Evolutionary conservation across 2,329 filamentous ascomycete genomes (phyloP).

Genomic region (Claviceps africana): DNA sequence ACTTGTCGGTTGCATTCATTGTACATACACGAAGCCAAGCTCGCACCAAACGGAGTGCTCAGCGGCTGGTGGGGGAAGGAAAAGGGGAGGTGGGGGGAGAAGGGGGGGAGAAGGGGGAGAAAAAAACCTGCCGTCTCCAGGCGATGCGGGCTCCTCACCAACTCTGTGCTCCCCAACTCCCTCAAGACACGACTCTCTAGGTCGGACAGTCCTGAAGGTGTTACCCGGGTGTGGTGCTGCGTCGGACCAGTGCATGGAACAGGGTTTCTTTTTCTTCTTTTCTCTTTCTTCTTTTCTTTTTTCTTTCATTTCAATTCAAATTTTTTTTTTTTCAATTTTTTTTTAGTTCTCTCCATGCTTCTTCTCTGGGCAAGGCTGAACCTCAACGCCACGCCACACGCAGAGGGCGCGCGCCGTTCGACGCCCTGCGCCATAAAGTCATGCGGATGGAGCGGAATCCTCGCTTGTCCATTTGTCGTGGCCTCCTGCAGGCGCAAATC

Average conservation of each 20-base stretch:
- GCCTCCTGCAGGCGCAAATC: background rate
- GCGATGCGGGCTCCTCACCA: background rate
- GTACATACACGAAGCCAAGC: too few relatives aligned
- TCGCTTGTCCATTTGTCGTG: background rate
- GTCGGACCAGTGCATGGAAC: background rate
- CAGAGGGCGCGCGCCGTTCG: background rate
- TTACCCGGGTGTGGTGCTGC: background rate
- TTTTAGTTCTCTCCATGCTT: too few relatives aligned
- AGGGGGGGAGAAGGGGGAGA: background rate
- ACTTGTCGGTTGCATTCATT: background rate
- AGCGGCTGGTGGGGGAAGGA: too few relatives aligned
- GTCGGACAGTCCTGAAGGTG: background rate
- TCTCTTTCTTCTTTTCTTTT: background rate
- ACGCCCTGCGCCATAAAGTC: background rate
- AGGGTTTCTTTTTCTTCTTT: too few relatives aligned
- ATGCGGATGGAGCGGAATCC: background rate
- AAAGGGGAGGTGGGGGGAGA: too few relatives aligned
- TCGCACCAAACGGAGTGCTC: too few relatives aligned
- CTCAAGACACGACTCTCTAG: background rate
- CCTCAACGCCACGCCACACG: conserved; percentile 1
- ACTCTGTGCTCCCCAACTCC: background rate
- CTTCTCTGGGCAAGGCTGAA: too few relatives aligned
- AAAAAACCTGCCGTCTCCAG: background rate
- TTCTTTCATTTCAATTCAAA: background rate
- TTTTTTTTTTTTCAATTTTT: too few relatives aligned